phyloP scores from a whole-genome alignment of 306 rosid genomes.

The Medicago truncatula region DNA sequence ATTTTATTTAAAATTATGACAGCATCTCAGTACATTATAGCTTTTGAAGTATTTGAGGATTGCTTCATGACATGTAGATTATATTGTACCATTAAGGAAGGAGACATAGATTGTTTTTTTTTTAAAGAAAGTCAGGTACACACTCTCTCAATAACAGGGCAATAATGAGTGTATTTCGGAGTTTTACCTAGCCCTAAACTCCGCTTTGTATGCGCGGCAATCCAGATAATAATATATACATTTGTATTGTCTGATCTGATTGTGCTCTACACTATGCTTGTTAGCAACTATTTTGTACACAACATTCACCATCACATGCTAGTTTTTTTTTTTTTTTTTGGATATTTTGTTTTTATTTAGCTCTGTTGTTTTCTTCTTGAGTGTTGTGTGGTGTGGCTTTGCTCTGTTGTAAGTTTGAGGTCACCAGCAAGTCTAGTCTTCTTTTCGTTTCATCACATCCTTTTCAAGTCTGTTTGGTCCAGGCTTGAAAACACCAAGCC shows the following conservation, averaged over 20 bases:
- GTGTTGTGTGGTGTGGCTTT: slow-evolving; percentile 2
- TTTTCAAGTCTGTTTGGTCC: slow-evolving; percentile 26
- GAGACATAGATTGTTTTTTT: slow-evolving; percentile 23
- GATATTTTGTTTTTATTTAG: slow-evolving; percentile 8
- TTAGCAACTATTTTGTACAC: neutral
- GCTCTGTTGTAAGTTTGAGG: slow-evolving; percentile 13
- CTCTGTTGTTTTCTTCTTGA: slow-evolving; percentile 14
- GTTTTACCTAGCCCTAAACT: slow-evolving; percentile 4
- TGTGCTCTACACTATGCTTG: neutral
- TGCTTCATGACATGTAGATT: slow-evolving; percentile 33
- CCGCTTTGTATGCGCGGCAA: slow-evolving; percentile 15
- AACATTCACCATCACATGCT: neutral
- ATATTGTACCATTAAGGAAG: slow-evolving; percentile 39
- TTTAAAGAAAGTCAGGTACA: slow-evolving; percentile 5
- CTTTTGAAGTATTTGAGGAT: slow-evolving; percentile 38
- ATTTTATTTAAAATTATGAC: slow-evolving; percentile 46
- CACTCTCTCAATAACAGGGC: neutral
- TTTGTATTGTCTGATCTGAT: neutral
- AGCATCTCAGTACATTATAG: slow-evolving; percentile 22
- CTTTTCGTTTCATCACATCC: slow-evolving; percentile 12
- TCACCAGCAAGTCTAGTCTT: neutral
- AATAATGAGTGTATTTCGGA: slow-evolving; percentile 13
- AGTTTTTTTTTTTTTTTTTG: neutral
- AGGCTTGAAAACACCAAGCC: slow-evolving; percentile 1
- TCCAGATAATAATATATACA: neutral